phyloP scores from a whole-genome alignment of 2,329 filamentous ascomycete genomes.

The Alternaria tenuissima region DNA sequence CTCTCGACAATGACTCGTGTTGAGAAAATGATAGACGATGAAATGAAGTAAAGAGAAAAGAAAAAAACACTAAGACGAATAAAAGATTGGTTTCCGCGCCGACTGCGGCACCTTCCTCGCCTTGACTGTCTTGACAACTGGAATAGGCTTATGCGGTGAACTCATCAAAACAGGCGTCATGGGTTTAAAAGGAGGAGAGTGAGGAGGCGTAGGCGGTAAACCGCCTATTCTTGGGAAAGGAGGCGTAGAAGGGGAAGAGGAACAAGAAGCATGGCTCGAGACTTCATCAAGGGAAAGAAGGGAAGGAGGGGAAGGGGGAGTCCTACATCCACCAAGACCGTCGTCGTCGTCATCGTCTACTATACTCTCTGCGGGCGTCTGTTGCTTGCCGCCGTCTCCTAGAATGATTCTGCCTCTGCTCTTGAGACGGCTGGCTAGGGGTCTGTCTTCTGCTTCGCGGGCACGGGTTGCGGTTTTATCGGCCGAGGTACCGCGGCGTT shows the following conservation, averaged over 20 bases:
- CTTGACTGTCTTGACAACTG: constrained; percentile 31
- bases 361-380: constrained; percentile 71
- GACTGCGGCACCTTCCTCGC: constrained; percentile 30
- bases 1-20: not conserved
- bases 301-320: constrained; percentile 45
- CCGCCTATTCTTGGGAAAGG: not conserved
- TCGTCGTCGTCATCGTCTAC: constrained; percentile 81
- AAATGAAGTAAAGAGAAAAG: not conserved
- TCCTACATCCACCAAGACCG: constrained; percentile 85
- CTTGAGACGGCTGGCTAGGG: constrained; percentile 65
- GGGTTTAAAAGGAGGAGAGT: constrained; percentile 46
- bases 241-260: not conserved
- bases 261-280: constrained; percentile 18
- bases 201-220: constrained; percentile 45
- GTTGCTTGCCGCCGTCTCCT: constrained; percentile 61
- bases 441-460: constrained; percentile 67
- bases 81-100: constrained; percentile 30
- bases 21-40: constrained; percentile 4
- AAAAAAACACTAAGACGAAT: constrained; percentile 20
- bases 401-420: constrained; percentile 77
- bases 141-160: constrained; percentile 29
- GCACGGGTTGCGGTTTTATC: constrained; percentile 65
- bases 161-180: constrained; percentile 43
- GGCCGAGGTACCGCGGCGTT: constrained; percentile 61
- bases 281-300: constrained; percentile 31